Conservation (phyloP, 306 rosid genomes). For the Sechiopsis laciniata region DNA sequence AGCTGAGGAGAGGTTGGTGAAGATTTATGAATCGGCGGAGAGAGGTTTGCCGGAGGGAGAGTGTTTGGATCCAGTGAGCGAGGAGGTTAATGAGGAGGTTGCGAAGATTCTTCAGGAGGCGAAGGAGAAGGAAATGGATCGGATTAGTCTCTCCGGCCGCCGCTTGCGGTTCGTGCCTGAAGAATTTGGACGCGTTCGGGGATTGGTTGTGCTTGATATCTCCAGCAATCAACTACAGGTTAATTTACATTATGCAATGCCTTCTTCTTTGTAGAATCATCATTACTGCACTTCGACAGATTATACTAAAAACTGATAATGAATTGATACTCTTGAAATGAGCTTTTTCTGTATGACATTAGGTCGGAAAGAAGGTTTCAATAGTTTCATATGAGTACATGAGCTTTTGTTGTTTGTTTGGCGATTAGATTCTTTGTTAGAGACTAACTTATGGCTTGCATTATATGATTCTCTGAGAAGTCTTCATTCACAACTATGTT, state of each 20-base stretch:
- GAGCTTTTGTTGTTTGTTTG: not conserved
- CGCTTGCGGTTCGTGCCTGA: conserved; percentile 53
- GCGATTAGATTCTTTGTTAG: not conserved
- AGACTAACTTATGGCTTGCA: not conserved
- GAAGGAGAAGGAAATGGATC: conserved; percentile 44
- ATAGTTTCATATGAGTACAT: not conserved
- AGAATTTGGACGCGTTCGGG: conserved; percentile 53
- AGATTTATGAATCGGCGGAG: conserved; percentile 56
- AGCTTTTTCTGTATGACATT: not conserved
- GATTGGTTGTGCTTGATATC: conserved; percentile 50
- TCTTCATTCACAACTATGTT: not conserved
- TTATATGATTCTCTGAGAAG: not conserved
- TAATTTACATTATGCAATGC: not conserved
- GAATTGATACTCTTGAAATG: not conserved
- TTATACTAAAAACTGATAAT: not conserved
- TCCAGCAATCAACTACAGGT: conserved; percentile 73
- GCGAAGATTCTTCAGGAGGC: conserved; percentile 60
- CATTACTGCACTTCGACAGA: not conserved
- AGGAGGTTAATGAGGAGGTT: conserved; percentile 56
- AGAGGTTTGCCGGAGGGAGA: conserved; percentile 24
- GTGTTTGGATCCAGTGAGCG: conserved; percentile 7
- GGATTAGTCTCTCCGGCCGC: conserved; percentile 50
- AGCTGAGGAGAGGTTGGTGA: conserved; percentile 62
- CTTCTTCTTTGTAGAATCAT: not conserved
- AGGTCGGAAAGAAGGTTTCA: not conserved